Conservation (phyloP, 2,329 filamentous ascomycete species). For the Exophiala sp. region DNA sequence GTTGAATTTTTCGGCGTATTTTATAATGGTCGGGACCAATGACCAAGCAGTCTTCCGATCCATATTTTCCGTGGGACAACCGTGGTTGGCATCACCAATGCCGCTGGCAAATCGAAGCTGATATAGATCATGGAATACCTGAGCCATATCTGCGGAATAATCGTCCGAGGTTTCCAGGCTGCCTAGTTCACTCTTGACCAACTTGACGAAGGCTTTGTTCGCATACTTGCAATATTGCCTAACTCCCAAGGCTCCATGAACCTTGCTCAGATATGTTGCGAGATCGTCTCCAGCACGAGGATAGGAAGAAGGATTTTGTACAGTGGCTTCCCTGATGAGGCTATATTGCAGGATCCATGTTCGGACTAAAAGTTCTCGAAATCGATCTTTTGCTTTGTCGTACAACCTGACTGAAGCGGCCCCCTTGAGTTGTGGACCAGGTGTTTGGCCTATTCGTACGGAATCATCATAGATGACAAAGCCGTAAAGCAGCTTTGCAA, state of each 20-base stretch:
- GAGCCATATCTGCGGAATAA: slow-evolving; percentile 79
- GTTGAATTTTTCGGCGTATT: slow-evolving; percentile 72
- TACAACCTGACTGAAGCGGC: slow-evolving; percentile 38
- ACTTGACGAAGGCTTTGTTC: slow-evolving; percentile 80
- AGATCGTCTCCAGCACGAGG: slow-evolving; percentile 63
- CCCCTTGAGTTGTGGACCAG: slow-evolving; percentile 54
- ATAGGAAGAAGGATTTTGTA: slow-evolving; percentile 60
- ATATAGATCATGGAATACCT: slow-evolving; percentile 77
- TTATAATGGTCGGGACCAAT: slow-evolving; percentile 76
- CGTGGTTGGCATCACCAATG: slow-evolving; percentile 67
- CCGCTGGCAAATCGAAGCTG: slow-evolving; percentile 69
- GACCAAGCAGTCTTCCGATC: slow-evolving; percentile 74
- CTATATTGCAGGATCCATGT: slow-evolving; percentile 84
- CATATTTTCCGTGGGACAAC: slow-evolving; percentile 68
- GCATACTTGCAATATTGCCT: slow-evolving; percentile 79
- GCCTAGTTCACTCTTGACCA: slow-evolving; percentile 80
- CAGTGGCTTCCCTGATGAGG: slow-evolving; percentile 67
- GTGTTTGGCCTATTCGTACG: slow-evolving; percentile 67
- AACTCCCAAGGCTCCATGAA: slow-evolving; percentile 78
- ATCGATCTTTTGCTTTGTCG: slow-evolving; percentile 55
- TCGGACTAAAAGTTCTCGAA: slow-evolving; percentile 81
- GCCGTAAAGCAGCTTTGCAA: slow-evolving; percentile 70
- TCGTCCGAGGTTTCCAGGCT: slow-evolving; percentile 69
- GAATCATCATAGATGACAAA: slow-evolving; percentile 79
- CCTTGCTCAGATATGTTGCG: slow-evolving; percentile 69